Conservation (phyloP, 2,329 filamentous ascomycete genomes). For the Tolypocladium ovalisporum region DNA sequence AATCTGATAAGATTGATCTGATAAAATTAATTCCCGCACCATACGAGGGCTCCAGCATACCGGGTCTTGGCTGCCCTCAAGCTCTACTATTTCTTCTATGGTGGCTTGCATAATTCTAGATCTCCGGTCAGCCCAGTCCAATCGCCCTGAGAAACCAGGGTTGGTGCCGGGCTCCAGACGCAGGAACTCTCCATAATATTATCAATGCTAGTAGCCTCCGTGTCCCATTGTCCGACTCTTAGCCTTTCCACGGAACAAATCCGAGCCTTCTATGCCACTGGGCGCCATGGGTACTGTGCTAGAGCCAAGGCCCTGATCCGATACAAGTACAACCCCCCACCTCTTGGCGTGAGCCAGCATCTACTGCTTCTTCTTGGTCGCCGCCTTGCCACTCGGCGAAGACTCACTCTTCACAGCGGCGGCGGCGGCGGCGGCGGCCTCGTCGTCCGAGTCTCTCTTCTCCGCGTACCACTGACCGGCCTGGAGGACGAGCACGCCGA, state of each 20-base stretch:
- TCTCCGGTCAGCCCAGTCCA: not conserved
- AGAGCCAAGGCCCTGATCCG: not conserved
- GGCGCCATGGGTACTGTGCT: not conserved
- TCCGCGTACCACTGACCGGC: conserved; percentile 98
- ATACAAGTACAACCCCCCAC: not conserved
- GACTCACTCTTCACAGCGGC: conserved; percentile 33
- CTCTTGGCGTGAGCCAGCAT: not conserved
- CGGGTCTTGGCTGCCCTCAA: not conserved
- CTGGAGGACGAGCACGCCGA: conserved; percentile 87
- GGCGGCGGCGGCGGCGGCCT: conserved; percentile 52
- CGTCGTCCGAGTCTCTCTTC: conserved; percentile 78
- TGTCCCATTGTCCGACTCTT: not conserved
- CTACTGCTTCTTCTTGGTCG: conserved; percentile 26
- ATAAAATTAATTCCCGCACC: conserved; percentile 3
- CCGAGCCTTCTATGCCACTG: not conserved
- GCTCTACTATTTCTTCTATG: not conserved
- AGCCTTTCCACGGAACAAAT: not conserved
- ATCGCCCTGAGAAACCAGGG: not conserved
- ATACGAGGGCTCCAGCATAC: not conserved
- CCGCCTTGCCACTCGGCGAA: conserved; percentile 13
- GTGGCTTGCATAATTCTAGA: not conserved
- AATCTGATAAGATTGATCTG: conserved; percentile 5
- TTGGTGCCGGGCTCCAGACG: not conserved
- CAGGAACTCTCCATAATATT: not conserved
- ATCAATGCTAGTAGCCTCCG: not conserved